Evolutionary conservation across 768 basidiomycete species (phyloP), one percentile per base, ranked within the genome.

Genomic region (Xanthoconium stramineum): DNA sequence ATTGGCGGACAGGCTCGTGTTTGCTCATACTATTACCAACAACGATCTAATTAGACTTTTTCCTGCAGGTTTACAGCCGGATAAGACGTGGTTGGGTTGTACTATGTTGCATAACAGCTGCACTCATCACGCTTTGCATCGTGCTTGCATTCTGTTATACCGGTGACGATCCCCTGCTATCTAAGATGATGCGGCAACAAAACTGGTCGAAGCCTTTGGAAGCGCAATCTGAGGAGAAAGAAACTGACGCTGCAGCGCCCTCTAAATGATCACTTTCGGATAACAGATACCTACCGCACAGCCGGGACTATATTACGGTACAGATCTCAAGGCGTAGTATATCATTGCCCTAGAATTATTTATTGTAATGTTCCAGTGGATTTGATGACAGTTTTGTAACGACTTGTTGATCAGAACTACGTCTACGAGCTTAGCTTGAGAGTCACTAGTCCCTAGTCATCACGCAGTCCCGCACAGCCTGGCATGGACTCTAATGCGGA

Each of bases 1-100:
- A 72, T 89, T 43, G 86, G 86, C 19, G 86, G 88, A 50, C 84
- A 89, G 76, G 86, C 75, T 53, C 48, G 64, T 74, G 9, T 32
- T 46, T 15, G 9, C n/a, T 30, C 53, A 35, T 11, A n/a, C 15
- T 13, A 24, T 32, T 47, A 0, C 24, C 3, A 12, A 37, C 6
- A 19, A 42, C 20, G 15, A 36, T 50, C 29, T 51, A 19, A 59
- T 52, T 47, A 48, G 19, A 55, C 48, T 14, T 49, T 59, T 37
- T 24, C 38, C 10, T 47, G 6, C 37, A 89, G 86, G 76, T 89
- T 28, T 89, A 86, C 60, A 80, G 82, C 56, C 79, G 79, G 65
- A 57, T 78, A 33, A 67, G 55, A 32, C 69, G 75, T 15, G 88
- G 88, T 8, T 90, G 88, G 88, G 70, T 77, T 47, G 81, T 76